These are phyloP conservation scores for Oryza australiensis DNA, from an alignment of 176 grass and related monocot genomes.

Conservation along the genomic window DNA sequence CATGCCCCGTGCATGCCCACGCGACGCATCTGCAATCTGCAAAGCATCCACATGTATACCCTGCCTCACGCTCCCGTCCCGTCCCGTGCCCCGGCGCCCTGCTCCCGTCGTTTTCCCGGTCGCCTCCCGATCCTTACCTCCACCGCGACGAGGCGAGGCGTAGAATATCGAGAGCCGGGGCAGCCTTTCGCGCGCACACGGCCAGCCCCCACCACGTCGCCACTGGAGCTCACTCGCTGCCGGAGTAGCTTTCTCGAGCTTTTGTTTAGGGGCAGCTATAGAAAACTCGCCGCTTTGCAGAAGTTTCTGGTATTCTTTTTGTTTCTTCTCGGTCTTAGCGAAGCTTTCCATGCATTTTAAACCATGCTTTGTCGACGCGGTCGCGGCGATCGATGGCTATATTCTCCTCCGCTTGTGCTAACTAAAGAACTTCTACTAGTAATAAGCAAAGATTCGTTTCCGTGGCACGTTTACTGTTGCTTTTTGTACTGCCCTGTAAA, in stretches of 20 bases:
- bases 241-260: background rate
- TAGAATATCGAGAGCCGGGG: background rate
- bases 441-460: conserved; percentile 42
- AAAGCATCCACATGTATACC: background rate
- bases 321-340: conserved; percentile 55
- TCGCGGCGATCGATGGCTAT: conserved; percentile 50
- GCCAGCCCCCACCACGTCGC: conserved; percentile 32
- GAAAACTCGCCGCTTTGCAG: conserved; percentile 49
- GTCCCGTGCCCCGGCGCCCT: background rate
- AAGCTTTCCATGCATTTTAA: conserved; percentile 45
- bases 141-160: no score
- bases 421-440: conserved; percentile 37
- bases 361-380: conserved; percentile 42
- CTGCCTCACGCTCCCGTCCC: background rate
- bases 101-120: conserved; percentile 16
- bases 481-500: conserved; percentile 41
- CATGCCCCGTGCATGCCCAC: background rate
- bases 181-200: conserved; percentile 31
- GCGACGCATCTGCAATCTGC: background rate
- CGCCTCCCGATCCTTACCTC: background rate
- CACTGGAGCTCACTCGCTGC: conserved; percentile 18
- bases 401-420: conserved; percentile 35
- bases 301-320: conserved; percentile 69
- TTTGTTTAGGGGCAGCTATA: background rate
- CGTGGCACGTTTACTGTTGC: conserved; percentile 46